Evolutionary conservation across 73 alveolate genomes (phyloP), one percentile per base, ranked within the genome.

Genomic region (Uronychia setigera): DNA sequence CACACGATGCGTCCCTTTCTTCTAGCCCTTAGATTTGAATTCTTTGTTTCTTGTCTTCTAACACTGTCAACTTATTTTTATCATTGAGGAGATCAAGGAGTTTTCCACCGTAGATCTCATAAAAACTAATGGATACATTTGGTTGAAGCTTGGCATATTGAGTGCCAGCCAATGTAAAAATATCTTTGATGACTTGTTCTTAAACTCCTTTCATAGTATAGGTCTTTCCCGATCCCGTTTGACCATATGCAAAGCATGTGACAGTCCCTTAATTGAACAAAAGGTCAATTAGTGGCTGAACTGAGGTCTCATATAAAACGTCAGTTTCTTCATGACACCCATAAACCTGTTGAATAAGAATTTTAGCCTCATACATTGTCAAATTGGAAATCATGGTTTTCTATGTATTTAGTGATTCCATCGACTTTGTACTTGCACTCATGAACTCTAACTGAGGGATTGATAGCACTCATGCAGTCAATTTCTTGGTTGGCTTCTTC

Each of bases 181-280:
- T 82, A 57, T 97, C 98, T 30, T 84, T 87, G 31, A 92, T 94
- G 1, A 96, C 97, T 84, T 94, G 88, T 77, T 93, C 94, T 81
- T 97, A 93, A n/a, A 97, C 91, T 27, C 99, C 99, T 78, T 89
- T 90, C 99, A 97, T 97, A 27, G 99, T 97, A 84, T 81, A 97
- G 1, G 99, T 97, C 85, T 97, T 97, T 1, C 99, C 99, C 27
- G 99, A 94, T 27, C 99, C 99, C 0, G 99, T 97, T 84, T 97
- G 95, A 0, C 99, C 99, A 87, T 97, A 97, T 0, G 99, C 99
- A 80, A 97, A 97, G 33, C 98, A 93, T 0, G 99, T 97, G 33
- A 97, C 99, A 77, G 95, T 96, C 9, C 98, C 99, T 74, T 84
- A 80, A 79, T 87, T 92, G 59, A 88, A 84, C 32, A 96, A 93